Evolutionary conservation across 768 basidiomycete genomes (phyloP).

Genomic region (Neoboletus brunneissimus): DNA sequence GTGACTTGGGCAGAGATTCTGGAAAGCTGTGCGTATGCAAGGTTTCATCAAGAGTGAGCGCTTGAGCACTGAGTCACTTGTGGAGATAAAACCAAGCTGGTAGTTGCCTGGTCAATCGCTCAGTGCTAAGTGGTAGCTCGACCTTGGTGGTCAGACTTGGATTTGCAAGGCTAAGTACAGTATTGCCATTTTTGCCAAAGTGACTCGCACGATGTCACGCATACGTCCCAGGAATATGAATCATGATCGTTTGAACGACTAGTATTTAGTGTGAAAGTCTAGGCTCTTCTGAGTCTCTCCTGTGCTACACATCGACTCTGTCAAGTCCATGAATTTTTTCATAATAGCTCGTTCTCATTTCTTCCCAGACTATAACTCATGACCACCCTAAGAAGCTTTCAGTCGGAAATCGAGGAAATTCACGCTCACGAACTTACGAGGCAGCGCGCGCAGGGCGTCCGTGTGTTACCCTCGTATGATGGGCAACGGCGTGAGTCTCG

Average conservation of each 20-base stretch:
- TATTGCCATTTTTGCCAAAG: not conserved
- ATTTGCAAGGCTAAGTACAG: not conserved
- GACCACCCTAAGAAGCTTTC: constrained; percentile 40
- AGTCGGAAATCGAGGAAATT: constrained; percentile 77
- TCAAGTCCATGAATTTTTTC: constrained; percentile 16
- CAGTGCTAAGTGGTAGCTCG: not conserved
- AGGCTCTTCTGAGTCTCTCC: not conserved
- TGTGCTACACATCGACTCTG: constrained; percentile 1
- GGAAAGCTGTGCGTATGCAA: not conserved
- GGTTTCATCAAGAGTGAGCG: too few relatives aligned
- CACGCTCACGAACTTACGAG: constrained; percentile 63
- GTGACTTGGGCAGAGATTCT: not conserved
- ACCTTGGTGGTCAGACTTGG: not conserved
- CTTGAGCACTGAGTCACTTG: not conserved
- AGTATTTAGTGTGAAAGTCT: not conserved
- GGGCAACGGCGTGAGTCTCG: constrained; percentile 50
- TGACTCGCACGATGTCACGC: constrained; percentile 4
- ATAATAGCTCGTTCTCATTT: not conserved
- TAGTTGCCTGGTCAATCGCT: not conserved
- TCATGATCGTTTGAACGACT: not conserved
- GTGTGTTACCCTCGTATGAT: constrained; percentile 18
- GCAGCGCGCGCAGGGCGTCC: constrained; percentile 43
- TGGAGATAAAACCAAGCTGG: not conserved
- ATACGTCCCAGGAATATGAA: not conserved
- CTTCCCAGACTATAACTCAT: constrained; percentile 15